phyloP scores from a whole-genome alignment of 106 monocot species.

The Ottelia alismoides region DNA sequence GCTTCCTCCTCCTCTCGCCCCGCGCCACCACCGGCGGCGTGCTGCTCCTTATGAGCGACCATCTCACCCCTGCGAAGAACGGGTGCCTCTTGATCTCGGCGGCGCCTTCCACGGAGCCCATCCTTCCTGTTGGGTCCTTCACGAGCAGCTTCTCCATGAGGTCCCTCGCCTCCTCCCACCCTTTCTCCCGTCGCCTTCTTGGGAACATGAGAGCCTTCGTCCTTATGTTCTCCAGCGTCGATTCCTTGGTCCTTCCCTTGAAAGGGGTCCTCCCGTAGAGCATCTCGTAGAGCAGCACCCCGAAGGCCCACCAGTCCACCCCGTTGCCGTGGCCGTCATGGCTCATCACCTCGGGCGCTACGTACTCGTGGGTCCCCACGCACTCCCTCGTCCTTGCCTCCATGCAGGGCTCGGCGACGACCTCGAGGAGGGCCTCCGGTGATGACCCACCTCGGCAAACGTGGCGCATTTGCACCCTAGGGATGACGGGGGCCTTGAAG shows the following conservation, averaged over 20 bases:
- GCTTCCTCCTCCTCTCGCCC: too few species aligned
- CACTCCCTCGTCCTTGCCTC: conserved; percentile 44
- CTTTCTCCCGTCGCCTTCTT: neutral
- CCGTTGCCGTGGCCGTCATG: conserved; percentile 48
- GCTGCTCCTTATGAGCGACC: conserved; percentile 50
- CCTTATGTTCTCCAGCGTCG: conserved; percentile 66
- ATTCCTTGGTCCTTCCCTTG: conserved; percentile 54
- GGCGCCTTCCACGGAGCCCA: conserved; percentile 49
- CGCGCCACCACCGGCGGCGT: too few species aligned
- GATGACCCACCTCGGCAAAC: conserved; percentile 11
- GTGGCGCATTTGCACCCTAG: conserved; percentile 16
- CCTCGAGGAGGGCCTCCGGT: conserved; percentile 15
- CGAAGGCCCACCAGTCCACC: conserved; percentile 97
- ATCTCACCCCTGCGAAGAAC: conserved; percentile 47
- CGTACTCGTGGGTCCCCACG: conserved; percentile 92
- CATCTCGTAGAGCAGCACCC: conserved; percentile 81
- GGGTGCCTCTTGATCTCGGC: conserved; percentile 76
- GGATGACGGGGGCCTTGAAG: conserved; percentile 42
- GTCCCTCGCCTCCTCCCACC: conserved; percentile 32
- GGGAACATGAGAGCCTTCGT: conserved; percentile 35
- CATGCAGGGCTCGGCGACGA: conserved; percentile 64
- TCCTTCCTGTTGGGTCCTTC: conserved; percentile 35
- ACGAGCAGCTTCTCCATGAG: conserved; percentile 43
- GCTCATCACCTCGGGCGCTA: conserved; percentile 61
- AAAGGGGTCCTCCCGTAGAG: conserved; percentile 80